Base-by-base conservation (phyloP, 2,329 filamentous ascomycete species). In the Fonsecaea pugnacius region DNA sequence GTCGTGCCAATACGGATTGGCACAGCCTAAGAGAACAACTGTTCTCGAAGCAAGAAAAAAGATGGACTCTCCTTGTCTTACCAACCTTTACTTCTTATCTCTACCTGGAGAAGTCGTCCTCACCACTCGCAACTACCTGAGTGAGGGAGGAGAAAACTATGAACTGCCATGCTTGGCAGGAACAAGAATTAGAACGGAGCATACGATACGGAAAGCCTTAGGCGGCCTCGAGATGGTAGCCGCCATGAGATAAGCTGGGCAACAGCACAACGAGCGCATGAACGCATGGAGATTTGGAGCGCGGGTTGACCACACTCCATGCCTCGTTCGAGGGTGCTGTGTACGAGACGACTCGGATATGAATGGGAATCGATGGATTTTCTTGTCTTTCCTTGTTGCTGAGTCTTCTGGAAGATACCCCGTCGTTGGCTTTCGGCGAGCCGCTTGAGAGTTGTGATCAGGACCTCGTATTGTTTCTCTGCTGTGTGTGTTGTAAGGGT, bases 381-480 rank as follows among this genome's bases (percentile, higher is more conserved):
- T 10, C 43, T 48, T 48, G 43, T 21, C 27, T 48, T 48, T 18
- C 8, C n/a, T 46, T 48, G 18, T 48, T 27, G 43, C 9, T 24
- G 43, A 24, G 18, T 24, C 43, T 48, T 48, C 18, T 48, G 21
- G 18, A 48, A 48, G 43, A 48, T 48, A 48, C 43, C 43, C 43
- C 43, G n/a, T 9, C 18, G 43, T 24, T 48, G 18, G 24, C 27
- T 48, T 27, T 27, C 18, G 18, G 18, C 43, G 10, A 27, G 21
- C 43, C 10, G 43, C 14, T 21, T 21, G n/a, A 18, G n/a, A 10
- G 12, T 8, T 14, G 27, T 24, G 21, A 27, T 48, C 10, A 12
- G 21, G 3, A 4, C n/a, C n/a, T 48, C 5, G 2, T 48, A 4
- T 48, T 12, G 10, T 48, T 3, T 48, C 16, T 27, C 9, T 24